phyloP scores from a whole-genome alignment of 2,329 filamentous ascomycete species.

The Hirsutella minnesotensis region DNA sequence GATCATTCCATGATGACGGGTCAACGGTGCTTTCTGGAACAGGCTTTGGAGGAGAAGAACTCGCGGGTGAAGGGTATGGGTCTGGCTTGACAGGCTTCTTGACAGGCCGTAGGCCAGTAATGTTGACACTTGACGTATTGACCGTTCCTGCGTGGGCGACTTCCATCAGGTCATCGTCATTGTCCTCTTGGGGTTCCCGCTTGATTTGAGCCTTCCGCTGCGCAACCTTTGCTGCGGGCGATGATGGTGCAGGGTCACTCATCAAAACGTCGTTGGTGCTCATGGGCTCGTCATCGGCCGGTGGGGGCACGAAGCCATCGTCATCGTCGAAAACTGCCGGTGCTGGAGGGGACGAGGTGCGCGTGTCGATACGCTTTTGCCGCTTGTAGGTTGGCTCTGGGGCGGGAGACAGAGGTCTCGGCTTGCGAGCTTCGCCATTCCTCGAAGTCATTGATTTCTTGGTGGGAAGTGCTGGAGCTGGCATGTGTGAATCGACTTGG shows the following conservation, averaged over 20 bases:
- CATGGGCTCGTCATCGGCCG: slow-evolving; percentile 54
- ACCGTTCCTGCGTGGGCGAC: slow-evolving; percentile 65
- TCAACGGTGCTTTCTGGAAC: slow-evolving; percentile 51
- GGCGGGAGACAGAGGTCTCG: slow-evolving; percentile 68
- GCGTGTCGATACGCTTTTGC: slow-evolving; percentile 39
- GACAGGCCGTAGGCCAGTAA: slow-evolving; percentile 60
- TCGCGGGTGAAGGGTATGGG: slow-evolving; percentile 57
- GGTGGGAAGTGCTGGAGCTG: slow-evolving; percentile 39
- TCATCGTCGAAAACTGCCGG: slow-evolving; percentile 35
- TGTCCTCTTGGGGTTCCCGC: slow-evolving; percentile 53
- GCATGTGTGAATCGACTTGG: slow-evolving; percentile 72
- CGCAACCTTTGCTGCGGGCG: slow-evolving; percentile 68
- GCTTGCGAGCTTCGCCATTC: slow-evolving; percentile 65
- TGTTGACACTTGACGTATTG: slow-evolving; percentile 64
- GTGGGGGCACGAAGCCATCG: slow-evolving; percentile 40
- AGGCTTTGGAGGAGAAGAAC: slow-evolving; percentile 59
- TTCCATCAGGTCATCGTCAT: slow-evolving; percentile 78
- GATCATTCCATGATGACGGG: slow-evolving; percentile 75
- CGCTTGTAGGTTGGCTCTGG: slow-evolving; percentile 44
- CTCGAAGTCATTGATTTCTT: slow-evolving; percentile 52
- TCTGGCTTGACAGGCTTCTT: slow-evolving; percentile 62
- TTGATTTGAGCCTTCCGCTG: slow-evolving; percentile 53
- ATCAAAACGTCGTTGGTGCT: slow-evolving; percentile 48
- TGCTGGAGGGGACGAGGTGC: slow-evolving; percentile 32
- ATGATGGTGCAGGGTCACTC: slow-evolving; percentile 79